Conservation (phyloP, 2,329 filamentous ascomycete species). For the Teratosphaeria destructans region DNA sequence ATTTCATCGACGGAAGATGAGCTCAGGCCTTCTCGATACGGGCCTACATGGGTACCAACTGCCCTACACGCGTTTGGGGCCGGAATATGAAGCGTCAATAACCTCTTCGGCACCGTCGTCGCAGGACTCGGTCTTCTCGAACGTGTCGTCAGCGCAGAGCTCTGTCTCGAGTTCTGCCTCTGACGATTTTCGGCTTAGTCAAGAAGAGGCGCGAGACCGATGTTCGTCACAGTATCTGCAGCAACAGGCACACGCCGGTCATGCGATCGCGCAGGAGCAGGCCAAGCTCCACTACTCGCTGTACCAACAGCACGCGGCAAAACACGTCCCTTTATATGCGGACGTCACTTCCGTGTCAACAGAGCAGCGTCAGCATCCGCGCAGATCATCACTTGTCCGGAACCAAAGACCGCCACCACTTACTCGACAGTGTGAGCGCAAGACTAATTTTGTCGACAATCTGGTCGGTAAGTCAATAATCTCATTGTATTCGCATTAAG, state of each 20-base stretch:
- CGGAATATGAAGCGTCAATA: slow-evolving; percentile 58
- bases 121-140: slow-evolving; percentile 67
- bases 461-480: slow-evolving; percentile 73
- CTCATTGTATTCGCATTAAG: slow-evolving; percentile 1
- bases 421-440: slow-evolving; percentile 79
- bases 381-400: slow-evolving; percentile 45
- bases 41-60: slow-evolving; percentile 21
- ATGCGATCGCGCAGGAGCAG: slow-evolving; percentile 1
- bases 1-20: slow-evolving; percentile 17
- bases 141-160: slow-evolving; percentile 35
- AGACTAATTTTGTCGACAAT: slow-evolving; percentile 90
- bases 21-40: slow-evolving; percentile 9
- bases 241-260: slow-evolving; percentile 1
- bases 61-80: slow-evolving; percentile 24
- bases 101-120: slow-evolving; percentile 68
- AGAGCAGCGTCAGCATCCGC: slow-evolving; percentile 54
- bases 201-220: slow-evolving; percentile 20
- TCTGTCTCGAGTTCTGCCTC: slow-evolving; percentile 51
- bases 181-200: slow-evolving; percentile 44
- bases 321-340: slow-evolving; percentile 27
- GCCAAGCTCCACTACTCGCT: slow-evolving; percentile 1
- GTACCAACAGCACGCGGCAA: not conserved
- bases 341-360: slow-evolving; percentile 41
- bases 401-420: slow-evolving; percentile 61
- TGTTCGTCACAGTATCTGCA: slow-evolving; percentile 14